Evolutionary conservation across 495 filamentous ascomycete species (phyloP).

Genomic region (Bacidia gigantensis): DNA sequence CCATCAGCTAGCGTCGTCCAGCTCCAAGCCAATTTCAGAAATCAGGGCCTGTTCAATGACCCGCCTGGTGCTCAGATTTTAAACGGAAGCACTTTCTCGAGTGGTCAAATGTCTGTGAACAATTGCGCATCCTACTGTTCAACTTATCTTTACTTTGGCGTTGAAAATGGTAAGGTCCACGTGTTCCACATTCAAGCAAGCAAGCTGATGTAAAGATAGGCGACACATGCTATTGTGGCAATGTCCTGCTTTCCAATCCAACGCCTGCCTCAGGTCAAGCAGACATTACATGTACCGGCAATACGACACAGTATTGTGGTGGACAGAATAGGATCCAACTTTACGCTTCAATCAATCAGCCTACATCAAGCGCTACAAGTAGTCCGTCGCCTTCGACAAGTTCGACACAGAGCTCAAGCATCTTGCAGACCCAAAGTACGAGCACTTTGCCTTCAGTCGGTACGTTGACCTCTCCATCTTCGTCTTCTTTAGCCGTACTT

Average conservation of each 20-base stretch:
- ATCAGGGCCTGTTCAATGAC: neutral
- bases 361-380: neutral
- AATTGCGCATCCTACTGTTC: neutral
- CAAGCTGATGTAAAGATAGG: neutral
- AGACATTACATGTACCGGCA: neutral
- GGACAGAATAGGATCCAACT: neutral
- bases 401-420: no score
- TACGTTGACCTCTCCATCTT: no score
- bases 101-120: neutral
- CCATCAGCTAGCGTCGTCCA: neutral
- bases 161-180: neutral
- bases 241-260: neutral
- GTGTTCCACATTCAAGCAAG: neutral
- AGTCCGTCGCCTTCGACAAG: no score
- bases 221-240: neutral
- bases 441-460: no score
- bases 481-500: no score
- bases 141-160: neutral
- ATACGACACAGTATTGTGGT: neutral
- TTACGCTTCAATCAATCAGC: neutral
- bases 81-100: neutral
- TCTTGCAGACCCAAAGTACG: no score
- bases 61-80: neutral
- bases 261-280: neutral
- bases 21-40: neutral